These are phyloP conservation scores for Chlorella sorokiniana DNA, from an alignment of 139 green algal species.

Conservation along the genomic window DNA sequence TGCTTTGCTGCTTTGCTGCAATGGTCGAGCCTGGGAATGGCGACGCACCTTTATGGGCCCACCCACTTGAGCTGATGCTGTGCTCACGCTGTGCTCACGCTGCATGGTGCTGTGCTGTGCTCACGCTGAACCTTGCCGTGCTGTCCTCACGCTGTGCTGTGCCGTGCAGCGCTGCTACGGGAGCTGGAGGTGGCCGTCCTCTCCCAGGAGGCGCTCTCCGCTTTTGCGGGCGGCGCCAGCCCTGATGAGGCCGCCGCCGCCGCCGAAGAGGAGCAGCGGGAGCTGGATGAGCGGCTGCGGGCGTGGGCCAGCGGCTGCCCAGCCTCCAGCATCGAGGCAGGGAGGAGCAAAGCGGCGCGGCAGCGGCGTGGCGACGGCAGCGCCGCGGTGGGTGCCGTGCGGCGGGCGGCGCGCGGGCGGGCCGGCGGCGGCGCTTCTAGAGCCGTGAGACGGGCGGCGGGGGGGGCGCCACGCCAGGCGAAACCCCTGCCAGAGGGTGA, in stretches of 20 bases:
- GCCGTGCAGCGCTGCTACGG: slow-evolving; percentile 8
- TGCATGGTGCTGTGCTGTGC: too few species aligned
- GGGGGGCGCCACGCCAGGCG: too few species aligned
- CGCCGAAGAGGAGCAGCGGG: background rate
- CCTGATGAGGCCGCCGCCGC: background rate
- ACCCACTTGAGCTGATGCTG: too few species aligned
- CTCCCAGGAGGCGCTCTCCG: background rate
- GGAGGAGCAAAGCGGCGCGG: background rate
- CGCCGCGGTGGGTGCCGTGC: background rate
- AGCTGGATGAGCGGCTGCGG: background rate
- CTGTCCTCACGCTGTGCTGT: too few species aligned
- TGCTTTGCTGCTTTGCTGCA: too few species aligned
- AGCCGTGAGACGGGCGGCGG: too few species aligned
- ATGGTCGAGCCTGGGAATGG: too few species aligned
- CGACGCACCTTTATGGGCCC: too few species aligned
- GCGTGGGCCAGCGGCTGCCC: background rate
- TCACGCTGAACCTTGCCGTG: too few species aligned
- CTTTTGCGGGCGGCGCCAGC: background rate
- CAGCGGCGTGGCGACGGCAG: background rate
- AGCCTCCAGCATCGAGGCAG: background rate
- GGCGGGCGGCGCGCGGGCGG: background rate
- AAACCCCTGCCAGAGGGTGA: too few species aligned
- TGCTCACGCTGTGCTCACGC: too few species aligned
- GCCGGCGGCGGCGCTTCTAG: background rate
- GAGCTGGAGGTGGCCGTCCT: slow-evolving; percentile 6